These are phyloP conservation scores for Solanum piurae DNA, from an alignment of 257 asterid genomes.

Conservation along the genomic window DNA sequence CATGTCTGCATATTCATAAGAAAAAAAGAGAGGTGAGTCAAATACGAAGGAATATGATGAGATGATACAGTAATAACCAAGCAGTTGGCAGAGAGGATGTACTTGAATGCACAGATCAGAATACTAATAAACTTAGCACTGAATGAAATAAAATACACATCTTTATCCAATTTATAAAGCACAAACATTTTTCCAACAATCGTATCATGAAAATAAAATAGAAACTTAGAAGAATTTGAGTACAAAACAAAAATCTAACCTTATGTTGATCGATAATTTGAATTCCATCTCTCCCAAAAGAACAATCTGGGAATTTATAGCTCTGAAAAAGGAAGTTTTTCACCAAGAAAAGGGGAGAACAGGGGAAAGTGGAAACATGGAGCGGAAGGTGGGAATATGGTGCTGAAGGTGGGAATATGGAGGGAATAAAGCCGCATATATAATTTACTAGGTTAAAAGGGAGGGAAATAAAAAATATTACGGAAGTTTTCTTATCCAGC, in stretches of 20 bases:
- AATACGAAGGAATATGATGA: not conserved
- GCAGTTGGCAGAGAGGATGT: not conserved
- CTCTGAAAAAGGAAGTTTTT: not conserved
- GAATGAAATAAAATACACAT: not conserved
- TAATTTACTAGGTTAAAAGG: too few relatives aligned
- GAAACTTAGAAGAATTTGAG: not conserved
- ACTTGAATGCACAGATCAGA: too few relatives aligned
- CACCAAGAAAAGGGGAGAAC: not conserved
- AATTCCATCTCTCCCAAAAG: not conserved
- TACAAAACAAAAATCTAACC: not conserved
- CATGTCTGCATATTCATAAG: too few relatives aligned
- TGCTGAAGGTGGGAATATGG: too few relatives aligned
- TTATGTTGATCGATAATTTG: not conserved
- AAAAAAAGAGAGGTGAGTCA: too few relatives aligned
- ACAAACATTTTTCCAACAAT: not conserved
- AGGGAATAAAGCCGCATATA: too few relatives aligned
- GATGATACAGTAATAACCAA: not conserved
- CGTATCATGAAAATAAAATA: not conserved
- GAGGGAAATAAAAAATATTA: not conserved
- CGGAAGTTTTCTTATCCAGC: too few relatives aligned
- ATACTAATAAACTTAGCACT: not conserved
- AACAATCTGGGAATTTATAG: too few relatives aligned
- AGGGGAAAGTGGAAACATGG: too few relatives aligned
- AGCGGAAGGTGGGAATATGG: too few relatives aligned
- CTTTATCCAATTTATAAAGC: not conserved